A percentile compares a stretch with the other conserved stretches of the same genome.
These are phyloP conservation scores for Coemansia sp. DNA, from an alignment of 192 early-diverging fungal genomes.

Conservation along the genomic window DNA sequence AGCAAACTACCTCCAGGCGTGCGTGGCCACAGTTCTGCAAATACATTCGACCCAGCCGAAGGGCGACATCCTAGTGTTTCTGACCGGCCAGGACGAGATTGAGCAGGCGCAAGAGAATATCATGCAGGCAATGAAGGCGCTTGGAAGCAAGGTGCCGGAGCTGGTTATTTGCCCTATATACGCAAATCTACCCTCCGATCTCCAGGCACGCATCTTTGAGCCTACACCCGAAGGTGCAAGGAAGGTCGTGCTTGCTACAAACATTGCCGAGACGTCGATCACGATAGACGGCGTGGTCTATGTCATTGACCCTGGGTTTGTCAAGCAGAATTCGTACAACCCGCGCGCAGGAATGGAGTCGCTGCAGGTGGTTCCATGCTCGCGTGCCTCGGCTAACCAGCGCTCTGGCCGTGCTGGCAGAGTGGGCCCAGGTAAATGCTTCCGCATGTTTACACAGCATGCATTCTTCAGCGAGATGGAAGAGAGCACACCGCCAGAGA, in stretches of 20 bases:
- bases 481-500: constrained; percentile 93
- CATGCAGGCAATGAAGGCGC: constrained; percentile 67
- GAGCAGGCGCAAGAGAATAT: constrained; percentile 85
- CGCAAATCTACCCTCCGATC: constrained; percentile 91
- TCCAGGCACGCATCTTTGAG: constrained; percentile 97
- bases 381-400: constrained; percentile 91
- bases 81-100: constrained; percentile 99
- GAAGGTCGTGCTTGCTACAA: constrained; percentile 96
- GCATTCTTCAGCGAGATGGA: constrained; percentile 94
- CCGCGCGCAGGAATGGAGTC: constrained; percentile 96
- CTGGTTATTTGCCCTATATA: constrained; percentile 96
- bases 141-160: constrained; percentile 86
- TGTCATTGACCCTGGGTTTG: constrained; percentile 98
- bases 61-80: constrained; percentile 93
- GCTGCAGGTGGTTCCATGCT: constrained; percentile 91
- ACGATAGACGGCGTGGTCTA: constrained; percentile 96
- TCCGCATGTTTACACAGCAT: constrained; percentile 90
- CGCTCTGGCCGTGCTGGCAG: constrained; percentile 93
- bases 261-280: constrained; percentile 98
- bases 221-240: constrained; percentile 90
- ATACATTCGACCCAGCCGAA: constrained; percentile 86
- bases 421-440: constrained; percentile 96
- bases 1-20: constrained; percentile 93
- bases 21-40: constrained; percentile 88
- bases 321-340: constrained; percentile 95